phyloP scores from a whole-genome alignment of 139 green algal species.

The Ettlia oleoabundans region DNA sequence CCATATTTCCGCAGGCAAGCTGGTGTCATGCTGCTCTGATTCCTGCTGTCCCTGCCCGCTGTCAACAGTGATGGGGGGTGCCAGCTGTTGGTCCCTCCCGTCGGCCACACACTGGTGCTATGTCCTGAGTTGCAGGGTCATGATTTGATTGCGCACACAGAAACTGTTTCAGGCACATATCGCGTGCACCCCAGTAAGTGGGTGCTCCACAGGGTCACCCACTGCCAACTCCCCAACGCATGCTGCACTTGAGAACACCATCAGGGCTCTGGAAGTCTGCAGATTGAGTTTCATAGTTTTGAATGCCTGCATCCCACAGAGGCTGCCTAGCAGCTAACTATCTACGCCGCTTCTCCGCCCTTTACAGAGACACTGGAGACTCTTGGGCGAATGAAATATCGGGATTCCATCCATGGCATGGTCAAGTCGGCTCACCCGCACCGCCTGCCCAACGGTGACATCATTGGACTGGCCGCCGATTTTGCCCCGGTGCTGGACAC shows the following conservation, averaged over 20 bases:
- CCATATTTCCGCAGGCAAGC: slow-evolving; percentile 16
- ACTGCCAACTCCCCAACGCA: background rate
- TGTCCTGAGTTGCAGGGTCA: slow-evolving; percentile 16
- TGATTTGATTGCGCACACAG: slow-evolving; percentile 62
- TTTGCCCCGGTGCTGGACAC: slow-evolving; percentile 40
- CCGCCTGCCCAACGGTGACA: slow-evolving; percentile 48
- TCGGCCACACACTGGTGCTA: background rate
- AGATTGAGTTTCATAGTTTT: background rate
- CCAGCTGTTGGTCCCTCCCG: background rate
- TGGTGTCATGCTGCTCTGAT: too few relatives aligned
- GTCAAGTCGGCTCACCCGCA: slow-evolving; percentile 73
- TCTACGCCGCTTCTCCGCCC: background rate
- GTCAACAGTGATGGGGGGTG: background rate
- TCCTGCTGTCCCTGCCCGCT: too few relatives aligned
- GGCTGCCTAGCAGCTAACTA: background rate
- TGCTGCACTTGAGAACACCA: too few relatives aligned
- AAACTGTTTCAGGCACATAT: slow-evolving; percentile 63
- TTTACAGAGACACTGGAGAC: slow-evolving; percentile 55
- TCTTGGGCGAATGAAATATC: slow-evolving; percentile 48
- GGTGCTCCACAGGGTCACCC: background rate
- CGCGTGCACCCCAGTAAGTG: slow-evolving; percentile 45
- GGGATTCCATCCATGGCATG: slow-evolving; percentile 24
- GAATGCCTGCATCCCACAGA: background rate
- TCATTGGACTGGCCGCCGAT: slow-evolving; percentile 67
- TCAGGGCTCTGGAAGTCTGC: background rate